Base-by-base conservation (phyloP, 2,329 filamentous ascomycete species). In the Aureobasidium pullulans region DNA sequence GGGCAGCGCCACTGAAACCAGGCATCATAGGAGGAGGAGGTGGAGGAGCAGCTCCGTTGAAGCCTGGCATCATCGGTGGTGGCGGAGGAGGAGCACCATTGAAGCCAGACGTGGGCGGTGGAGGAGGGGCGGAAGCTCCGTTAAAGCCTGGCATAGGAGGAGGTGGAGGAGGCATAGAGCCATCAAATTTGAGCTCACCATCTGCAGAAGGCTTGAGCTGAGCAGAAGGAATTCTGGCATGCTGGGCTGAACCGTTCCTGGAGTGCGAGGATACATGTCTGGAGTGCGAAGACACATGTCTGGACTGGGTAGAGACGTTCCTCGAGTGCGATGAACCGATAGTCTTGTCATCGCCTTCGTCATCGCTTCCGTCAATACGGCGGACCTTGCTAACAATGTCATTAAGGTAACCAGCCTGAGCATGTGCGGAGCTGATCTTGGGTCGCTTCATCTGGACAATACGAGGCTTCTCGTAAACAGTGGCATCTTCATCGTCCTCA, bases 401-500 rank as follows among this genome's bases (percentile, higher is more conserved):
- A 77, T 80, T 75, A 77, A 87, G 69, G 75, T 93, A 71, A 70
- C 84, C 77, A 79, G 84, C 77, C 57, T 59, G 56, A 6, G 54
- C 43, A 32, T 68, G 66, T 8, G 68, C 68, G 43, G 79, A 74
- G 62, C 79, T 79, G 69, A 86, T 76, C 68, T 82, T 83, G 3
- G 90, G 90, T 62, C 90, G 83, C 70, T 84, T 87, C 74, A 93
- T 84, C 72, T 94, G 83, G 60, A 96, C 83, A 52, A 96, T 76
- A 59, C 86, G 83, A 40, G 92, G 89, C 73, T 86, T 93, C 74
- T 92, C 89, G 64, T 86, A 88, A 28, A 93, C 74, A 42, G 86
- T 78, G 31, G 80, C 84, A 39, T 87, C 85, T 49, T 83, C 80
- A 19, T 78, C 78, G 34, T 76, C 80, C 36, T 81, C 82, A 13